Evolutionary conservation across 2,329 filamentous ascomycete genomes (phyloP).

Genomic region (Claviceps africana): DNA sequence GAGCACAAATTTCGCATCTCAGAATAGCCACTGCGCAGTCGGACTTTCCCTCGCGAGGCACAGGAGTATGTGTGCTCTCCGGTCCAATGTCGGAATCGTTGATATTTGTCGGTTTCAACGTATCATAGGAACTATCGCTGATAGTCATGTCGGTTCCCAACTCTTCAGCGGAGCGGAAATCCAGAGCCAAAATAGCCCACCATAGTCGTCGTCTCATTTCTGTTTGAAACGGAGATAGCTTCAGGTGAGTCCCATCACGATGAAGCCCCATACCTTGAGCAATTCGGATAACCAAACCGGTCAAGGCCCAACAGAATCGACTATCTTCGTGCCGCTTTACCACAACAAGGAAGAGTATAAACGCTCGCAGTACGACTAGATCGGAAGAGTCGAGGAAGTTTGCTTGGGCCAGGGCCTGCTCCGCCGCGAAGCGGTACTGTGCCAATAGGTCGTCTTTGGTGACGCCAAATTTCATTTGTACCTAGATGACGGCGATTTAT

Average conservation of each 20-base stretch:
- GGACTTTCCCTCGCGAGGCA: conserved; percentile 34
- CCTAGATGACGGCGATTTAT: conserved; percentile 8
- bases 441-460: conserved; percentile 29
- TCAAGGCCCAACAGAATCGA: conserved; percentile 46
- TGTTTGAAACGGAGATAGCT: conserved; percentile 41
- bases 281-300: conserved; percentile 42
- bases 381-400: conserved; percentile 45
- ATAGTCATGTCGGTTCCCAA: conserved; percentile 34
- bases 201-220: conserved; percentile 48
- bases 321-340: conserved; percentile 33
- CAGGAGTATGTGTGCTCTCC: conserved; percentile 31
- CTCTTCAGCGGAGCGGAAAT: conserved; percentile 41
- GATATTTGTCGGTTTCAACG: conserved; percentile 33
- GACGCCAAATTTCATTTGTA: conserved; percentile 27
- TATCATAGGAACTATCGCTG: conserved; percentile 29
- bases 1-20: conserved; percentile 35
- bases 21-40: conserved; percentile 36
- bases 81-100: conserved; percentile 35
- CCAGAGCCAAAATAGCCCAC: conserved; percentile 45
- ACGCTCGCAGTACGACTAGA: conserved; percentile 42
- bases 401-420: conserved; percentile 43
- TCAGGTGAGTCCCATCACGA: conserved; percentile 36
- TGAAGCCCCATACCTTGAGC: conserved; percentile 48
- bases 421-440: conserved; percentile 38
- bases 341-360: conserved; percentile 39